Evolutionary conservation across 192 early-diverging fungal species (phyloP), one percentile per base, ranked within the genome.

Genomic region (Umbelopsis isabellina): DNA sequence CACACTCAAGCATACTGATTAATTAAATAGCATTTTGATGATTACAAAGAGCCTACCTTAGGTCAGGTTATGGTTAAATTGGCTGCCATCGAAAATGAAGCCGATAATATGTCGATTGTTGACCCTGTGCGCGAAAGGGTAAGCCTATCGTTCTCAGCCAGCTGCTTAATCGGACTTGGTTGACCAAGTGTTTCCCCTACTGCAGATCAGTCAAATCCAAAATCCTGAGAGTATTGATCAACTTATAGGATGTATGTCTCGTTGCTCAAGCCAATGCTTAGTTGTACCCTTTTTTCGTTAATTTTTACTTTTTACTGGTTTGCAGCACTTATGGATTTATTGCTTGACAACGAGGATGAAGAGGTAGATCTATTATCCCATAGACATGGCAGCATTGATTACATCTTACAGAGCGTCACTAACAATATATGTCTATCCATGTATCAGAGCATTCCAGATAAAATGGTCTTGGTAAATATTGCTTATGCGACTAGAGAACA

Each of bases 1-100:
- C 27, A 30, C 12, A 4, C 0, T 61, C 15, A 35, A n/a, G 16
- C 55, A 11, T 35, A 35, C 18, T 35, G 27, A 35, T 25, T 53
- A 11, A 27, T 30, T 23, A 49, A 49, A 4, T 27, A 61, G 55
- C 55, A 61, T 61, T 61, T 61, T 33, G 55, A 61, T 61, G 55
- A 61, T 8, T 61, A 61, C 55, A 61, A 61, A n/a, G 55, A 61
- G 30, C 55, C 55, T 33, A 61, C 55, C 12, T 35, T 61, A 13
- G 55, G 55, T n/a, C 55, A 61, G 25, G 55, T 61, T 3, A 61
- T 61, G 55, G 27, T 30, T 6, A 61, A 61, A 25, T 25, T 61
- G 55, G 55, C 55, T 61, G 55, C 55, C 15, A 61, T 61, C 12
- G 55, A 61, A 18, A 61, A 61, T 61, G 55, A 61, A 61, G 55